phyloP scores from a whole-genome alignment of 805 yeast species.

The Pichia scutulata region DNA sequence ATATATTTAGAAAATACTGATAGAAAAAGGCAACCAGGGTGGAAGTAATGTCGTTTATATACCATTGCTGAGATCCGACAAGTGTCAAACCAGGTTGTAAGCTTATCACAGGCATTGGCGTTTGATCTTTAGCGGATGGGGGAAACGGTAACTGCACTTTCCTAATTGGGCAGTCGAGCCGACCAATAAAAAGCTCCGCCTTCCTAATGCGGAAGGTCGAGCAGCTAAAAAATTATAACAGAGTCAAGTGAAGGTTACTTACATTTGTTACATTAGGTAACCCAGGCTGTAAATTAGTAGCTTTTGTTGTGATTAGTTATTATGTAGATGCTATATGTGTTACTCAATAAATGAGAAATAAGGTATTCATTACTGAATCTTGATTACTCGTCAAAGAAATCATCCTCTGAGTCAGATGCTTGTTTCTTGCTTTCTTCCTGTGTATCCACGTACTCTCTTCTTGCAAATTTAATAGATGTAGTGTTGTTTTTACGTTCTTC shows the following conservation, averaged over 20 bases:
- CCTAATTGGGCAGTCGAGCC: conserved; percentile 1
- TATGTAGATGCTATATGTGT: neutral
- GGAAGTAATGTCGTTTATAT: neutral
- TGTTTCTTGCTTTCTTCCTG: conserved; percentile 10
- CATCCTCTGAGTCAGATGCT: conserved; percentile 24
- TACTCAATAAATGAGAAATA: too few relatives aligned
- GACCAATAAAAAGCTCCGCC: neutral
- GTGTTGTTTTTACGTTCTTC: conserved; percentile 55
- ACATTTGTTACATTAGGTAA: neutral
- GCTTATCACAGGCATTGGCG: neutral
- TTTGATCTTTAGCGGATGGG: neutral
- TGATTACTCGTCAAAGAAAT: conserved; percentile 28
- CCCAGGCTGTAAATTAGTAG: neutral
- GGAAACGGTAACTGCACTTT: neutral
- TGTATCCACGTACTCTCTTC: conserved; percentile 26
- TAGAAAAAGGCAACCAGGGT: neutral
- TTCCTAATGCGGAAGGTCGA: conserved; percentile 8
- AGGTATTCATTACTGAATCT: too few relatives aligned
- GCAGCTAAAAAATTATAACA: neutral
- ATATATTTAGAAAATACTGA: neutral
- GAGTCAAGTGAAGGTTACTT: too few relatives aligned
- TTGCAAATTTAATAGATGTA: conserved; percentile 57
- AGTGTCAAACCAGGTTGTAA: neutral
- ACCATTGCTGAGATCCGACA: neutral
- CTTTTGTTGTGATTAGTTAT: neutral